phyloP scores from a whole-genome alignment of 225 moss, liverwort and hornwort genomes.

The Asterella californica region DNA sequence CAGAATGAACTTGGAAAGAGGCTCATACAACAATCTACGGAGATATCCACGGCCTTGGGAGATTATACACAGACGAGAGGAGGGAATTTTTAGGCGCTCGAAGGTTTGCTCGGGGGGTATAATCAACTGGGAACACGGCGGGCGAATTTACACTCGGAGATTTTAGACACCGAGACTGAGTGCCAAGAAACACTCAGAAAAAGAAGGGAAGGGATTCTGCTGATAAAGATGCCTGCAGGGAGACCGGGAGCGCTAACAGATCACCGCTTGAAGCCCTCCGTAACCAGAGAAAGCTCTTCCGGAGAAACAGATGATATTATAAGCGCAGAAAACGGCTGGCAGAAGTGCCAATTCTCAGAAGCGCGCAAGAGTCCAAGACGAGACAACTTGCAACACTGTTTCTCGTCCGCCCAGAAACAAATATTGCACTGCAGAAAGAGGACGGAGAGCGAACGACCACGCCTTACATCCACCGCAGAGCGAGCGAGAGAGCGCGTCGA shows the following conservation, averaged over 20 bases:
- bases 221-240: background rate
- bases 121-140: background rate
- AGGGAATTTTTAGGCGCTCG: background rate
- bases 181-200: background rate
- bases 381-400: slow-evolving; percentile 1
- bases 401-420: background rate
- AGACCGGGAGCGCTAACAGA: background rate
- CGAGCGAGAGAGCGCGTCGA: background rate
- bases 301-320: background rate
- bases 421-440: background rate
- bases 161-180: background rate
- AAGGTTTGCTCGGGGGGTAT: background rate
- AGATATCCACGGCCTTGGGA: background rate
- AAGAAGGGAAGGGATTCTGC: background rate
- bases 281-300: background rate
- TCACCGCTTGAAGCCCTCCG: background rate
- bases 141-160: background rate
- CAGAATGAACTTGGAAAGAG: background rate
- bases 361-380: background rate
- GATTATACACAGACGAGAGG: background rate
- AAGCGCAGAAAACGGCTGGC: background rate
- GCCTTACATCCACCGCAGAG: background rate
- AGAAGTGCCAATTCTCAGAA: background rate
- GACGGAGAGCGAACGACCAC: background rate
- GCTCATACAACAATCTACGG: background rate